Evolutionary conservation across 2,329 filamentous ascomycete species (phyloP).

Genomic region (Cytospora piceicola): DNA sequence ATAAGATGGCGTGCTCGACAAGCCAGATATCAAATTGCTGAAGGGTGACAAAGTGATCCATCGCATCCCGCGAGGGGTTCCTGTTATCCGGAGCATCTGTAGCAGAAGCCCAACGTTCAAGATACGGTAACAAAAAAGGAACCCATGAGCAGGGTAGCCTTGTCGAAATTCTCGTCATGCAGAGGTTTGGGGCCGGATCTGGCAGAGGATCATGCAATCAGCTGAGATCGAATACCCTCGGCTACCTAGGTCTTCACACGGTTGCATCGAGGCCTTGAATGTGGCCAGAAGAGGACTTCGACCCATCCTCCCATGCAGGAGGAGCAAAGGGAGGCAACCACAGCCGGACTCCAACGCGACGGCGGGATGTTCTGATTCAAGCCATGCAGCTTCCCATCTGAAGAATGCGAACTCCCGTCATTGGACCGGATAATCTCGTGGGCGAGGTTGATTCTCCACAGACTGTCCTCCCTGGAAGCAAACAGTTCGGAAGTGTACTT

Average conservation of each 20-base stretch:
- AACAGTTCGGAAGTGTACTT: neutral
- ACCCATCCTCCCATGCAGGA: neutral
- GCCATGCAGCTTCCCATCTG: neutral
- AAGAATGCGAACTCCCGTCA: neutral
- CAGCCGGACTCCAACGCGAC: neutral
- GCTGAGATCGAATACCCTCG: slow-evolving; percentile 21
- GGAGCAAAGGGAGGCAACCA: neutral
- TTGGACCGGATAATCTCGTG: neutral
- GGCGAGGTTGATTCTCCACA: neutral
- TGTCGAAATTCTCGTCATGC: slow-evolving; percentile 7
- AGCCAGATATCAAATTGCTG: neutral
- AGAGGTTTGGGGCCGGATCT: slow-evolving; percentile 13
- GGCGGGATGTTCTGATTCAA: neutral
- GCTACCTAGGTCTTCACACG: neutral
- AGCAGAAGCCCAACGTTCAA: neutral
- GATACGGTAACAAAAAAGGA: neutral
- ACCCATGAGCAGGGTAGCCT: neutral
- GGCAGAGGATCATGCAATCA: slow-evolving; percentile 24
- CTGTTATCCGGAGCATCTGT: neutral
- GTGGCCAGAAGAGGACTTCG: neutral
- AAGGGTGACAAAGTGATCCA: neutral
- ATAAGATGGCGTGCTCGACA: neutral
- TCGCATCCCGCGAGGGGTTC: neutral
- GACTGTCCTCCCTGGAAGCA: neutral
- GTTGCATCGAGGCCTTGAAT: neutral